phyloP scores from a whole-genome alignment of 257 asterid genomes.

The Oldenlandia corymbosa region DNA sequence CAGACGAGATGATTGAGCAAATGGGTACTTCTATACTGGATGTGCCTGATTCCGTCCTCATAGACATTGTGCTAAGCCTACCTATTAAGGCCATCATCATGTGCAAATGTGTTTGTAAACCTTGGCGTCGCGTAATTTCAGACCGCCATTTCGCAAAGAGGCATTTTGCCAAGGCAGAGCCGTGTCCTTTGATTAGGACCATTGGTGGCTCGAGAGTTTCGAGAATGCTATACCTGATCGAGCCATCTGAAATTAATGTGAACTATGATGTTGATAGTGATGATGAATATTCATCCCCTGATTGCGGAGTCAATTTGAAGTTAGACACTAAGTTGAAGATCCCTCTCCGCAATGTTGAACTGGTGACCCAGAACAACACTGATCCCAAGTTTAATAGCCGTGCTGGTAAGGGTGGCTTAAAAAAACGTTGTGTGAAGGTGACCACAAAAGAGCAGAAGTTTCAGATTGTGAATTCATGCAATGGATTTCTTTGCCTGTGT shows the following conservation, averaged over 20 bases:
- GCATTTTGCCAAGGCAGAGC: constrained; percentile 4
- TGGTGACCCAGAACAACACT: background rate
- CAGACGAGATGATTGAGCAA: background rate
- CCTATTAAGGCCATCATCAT: constrained; percentile 5
- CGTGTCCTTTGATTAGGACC: background rate
- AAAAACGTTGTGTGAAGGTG: constrained; percentile 8
- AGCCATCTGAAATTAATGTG: background rate
- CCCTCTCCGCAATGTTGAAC: constrained; percentile 1
- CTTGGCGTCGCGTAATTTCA: constrained; percentile 1
- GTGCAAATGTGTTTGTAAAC: too few species aligned
- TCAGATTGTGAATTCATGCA: constrained; percentile 8
- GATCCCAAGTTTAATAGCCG: background rate
- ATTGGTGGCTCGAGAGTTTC: background rate
- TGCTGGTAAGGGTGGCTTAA: background rate
- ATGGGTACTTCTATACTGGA: too few species aligned
- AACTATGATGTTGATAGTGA: background rate
- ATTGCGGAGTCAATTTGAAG: background rate
- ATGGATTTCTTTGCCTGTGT: constrained; percentile 10
- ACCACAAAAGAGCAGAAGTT: constrained; percentile 5
- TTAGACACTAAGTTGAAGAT: constrained; percentile 9
- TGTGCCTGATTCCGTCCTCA: background rate
- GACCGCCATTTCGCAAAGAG: constrained; percentile 5
- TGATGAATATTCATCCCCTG: background rate
- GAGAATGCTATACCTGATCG: constrained; percentile 8
- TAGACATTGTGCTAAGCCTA: background rate